Conservation (phyloP, 1,284 basidiomycete species). For the Stygiomarasmius scandens region DNA sequence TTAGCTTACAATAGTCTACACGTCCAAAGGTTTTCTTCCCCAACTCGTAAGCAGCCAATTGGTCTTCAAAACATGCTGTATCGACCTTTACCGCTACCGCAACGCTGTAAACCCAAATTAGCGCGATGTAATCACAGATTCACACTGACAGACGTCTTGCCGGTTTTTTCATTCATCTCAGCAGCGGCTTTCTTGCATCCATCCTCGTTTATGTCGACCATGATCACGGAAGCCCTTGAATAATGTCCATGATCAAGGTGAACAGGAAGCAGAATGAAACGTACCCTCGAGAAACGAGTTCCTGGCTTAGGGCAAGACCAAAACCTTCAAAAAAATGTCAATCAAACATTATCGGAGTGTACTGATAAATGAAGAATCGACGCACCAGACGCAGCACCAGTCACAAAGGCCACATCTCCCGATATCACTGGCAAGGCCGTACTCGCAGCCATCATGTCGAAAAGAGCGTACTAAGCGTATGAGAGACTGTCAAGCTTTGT, state of each 20-base stretch:
- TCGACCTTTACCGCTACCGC: slow-evolving; percentile 21
- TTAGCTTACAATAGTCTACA: slow-evolving; percentile 25
- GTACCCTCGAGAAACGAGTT: slow-evolving; percentile 11
- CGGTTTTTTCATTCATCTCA: slow-evolving; percentile 21
- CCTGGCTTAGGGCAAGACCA: slow-evolving; percentile 10
- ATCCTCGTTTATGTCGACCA: slow-evolving; percentile 19
- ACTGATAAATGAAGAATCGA: neutral
- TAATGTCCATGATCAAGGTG: neutral
- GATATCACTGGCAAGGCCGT: neutral
- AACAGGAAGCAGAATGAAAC: neutral
- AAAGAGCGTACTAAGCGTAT: too few species aligned
- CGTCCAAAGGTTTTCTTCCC: slow-evolving; percentile 21
- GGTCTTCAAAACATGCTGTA: slow-evolving; percentile 22
- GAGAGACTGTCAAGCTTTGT: too few species aligned
- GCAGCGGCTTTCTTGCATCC: slow-evolving; percentile 15
- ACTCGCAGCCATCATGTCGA: too few species aligned
- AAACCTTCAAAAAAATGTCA: neutral
- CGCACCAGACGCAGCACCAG: slow-evolving; percentile 24
- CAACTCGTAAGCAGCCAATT: slow-evolving; percentile 21
- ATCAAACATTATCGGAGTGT: neutral
- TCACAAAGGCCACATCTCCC: slow-evolving; percentile 25
- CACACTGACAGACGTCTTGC: slow-evolving; percentile 15
- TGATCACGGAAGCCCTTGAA: slow-evolving; percentile 19
- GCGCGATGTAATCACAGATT: neutral
- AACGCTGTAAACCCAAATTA: slow-evolving; percentile 11